Percentiles rank a stretch among this genome's conserved stretches.
Evolutionary conservation across 2,329 filamentous ascomycete genomes (phyloP).

Genomic region (Colletotrichum sp.): DNA sequence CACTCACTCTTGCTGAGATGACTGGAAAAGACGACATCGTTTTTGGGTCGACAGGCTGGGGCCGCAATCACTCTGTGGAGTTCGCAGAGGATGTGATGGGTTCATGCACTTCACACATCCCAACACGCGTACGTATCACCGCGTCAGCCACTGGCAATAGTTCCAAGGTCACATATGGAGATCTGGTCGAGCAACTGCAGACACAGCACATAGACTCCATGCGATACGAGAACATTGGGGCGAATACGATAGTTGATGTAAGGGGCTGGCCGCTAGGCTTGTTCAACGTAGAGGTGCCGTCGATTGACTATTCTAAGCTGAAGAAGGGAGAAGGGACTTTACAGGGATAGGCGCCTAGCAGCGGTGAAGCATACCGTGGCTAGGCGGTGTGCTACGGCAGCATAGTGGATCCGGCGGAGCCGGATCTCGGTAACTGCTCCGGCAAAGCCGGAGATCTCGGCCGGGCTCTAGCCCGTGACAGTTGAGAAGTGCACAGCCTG

Average conservation of each 20-base stretch:
- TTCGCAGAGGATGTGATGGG: slow-evolving; percentile 8
- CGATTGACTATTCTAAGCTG: too few relatives aligned
- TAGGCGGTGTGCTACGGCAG: too few relatives aligned
- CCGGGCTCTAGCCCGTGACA: too few relatives aligned
- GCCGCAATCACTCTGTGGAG: not conserved
- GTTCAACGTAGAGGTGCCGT: too few relatives aligned
- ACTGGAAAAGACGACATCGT: not conserved
- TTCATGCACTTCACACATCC: slow-evolving; percentile 6
- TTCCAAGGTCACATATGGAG: not conserved
- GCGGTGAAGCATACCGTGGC: too few relatives aligned
- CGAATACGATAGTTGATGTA: slow-evolving; percentile 48
- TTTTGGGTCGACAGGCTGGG: slow-evolving; percentile 1
- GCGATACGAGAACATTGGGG: slow-evolving; percentile 54
- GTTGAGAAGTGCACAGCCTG: slow-evolving; percentile 48
- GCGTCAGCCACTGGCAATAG: not conserved
- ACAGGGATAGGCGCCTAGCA: too few relatives aligned
- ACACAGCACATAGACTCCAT: slow-evolving; percentile 50
- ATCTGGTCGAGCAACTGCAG: slow-evolving; percentile 41
- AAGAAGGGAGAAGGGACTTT: too few relatives aligned
- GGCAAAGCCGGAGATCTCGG: too few relatives aligned
- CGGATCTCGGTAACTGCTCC: too few relatives aligned
- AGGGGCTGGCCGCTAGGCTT: too few relatives aligned
- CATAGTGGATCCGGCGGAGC: too few relatives aligned
- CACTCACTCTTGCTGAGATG: not conserved
- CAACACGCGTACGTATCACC: not conserved